Evolutionary conservation across 192 early-diverging fungal species (phyloP), one percentile per base, ranked within the genome.

Genomic region (Physocladia obscura): DNA sequence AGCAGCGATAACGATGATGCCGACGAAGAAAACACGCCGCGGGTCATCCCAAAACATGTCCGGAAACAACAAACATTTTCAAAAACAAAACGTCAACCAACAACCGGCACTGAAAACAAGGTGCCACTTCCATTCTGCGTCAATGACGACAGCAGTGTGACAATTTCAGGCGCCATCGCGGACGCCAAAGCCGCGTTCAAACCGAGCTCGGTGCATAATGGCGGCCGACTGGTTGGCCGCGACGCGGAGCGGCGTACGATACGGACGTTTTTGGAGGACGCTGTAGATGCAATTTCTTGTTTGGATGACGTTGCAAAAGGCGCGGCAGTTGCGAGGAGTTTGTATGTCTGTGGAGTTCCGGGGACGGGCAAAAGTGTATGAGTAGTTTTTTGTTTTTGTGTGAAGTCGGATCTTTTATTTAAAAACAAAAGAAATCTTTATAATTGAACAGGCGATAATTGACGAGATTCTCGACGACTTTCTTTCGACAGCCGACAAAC

Each of bases 291-390:
- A 1, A n/a, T n/a, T n/a, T n/a, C n/a, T n/a, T n/a, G n/a, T n/a
- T n/a, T n/a, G 76, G 75, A 17, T 17, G 48, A 38, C n/a, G n/a
- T n/a, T 44, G 40, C 40, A n/a, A 44, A 44, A 8, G 40, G n/a
- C n/a, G 8, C 40, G 38, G 21, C 17, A 13, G 40, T 17, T 22
- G 36, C 59, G n/a, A 61, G 67, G 21, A 58, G 75, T 13, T 40
- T 83, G 13, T 98, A 97, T 74, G 88, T 98, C 17, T 91, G 92
- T 4, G 96, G 96, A 1, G 86, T 84, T 47, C 96, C 96, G 0
- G 96, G 96, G 3, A 97, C 96, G 22, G 96, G 96, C 39, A 98
- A 98, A 78, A 98, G 93, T 6, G 95, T 94, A 1, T 47, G 57
- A 21, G 15, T 3, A 2, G 30, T 39, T 83, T 93, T 30, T 57